Conservation (phyloP, 2,329 filamentous ascomycete genomes). For the Aspergillus sp. region DNA sequence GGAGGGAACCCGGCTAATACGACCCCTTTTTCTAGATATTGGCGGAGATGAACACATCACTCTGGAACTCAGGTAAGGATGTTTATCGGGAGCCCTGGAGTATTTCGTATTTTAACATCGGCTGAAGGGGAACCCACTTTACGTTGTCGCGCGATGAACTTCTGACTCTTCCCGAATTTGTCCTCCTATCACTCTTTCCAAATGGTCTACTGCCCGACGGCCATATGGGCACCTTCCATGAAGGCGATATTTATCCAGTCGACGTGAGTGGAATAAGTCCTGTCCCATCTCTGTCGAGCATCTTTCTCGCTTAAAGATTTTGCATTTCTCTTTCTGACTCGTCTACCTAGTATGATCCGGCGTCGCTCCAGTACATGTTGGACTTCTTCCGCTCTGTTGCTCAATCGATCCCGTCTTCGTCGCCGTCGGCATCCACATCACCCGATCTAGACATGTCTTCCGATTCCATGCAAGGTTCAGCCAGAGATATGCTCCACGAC, state of each 20-base stretch:
- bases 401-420: conserved; percentile 77
- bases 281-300: background rate
- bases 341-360: conserved; percentile 81
- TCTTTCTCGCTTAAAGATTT: conserved; percentile 7
- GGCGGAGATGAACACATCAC: conserved; percentile 91
- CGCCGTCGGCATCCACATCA: conserved; percentile 64
- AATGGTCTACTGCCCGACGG: conserved; percentile 98
- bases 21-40: conserved; percentile 57
- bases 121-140: conserved; percentile 79
- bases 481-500: conserved; percentile 77
- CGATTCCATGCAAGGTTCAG: conserved; percentile 69
- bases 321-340: background rate
- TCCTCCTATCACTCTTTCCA: conserved; percentile 93
- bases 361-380: conserved; percentile 97
- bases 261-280: conserved; percentile 65
- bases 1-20: conserved; percentile 13
- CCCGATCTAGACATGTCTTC: conserved; percentile 62
- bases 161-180: conserved; percentile 93
- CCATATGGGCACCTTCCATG: conserved; percentile 88
- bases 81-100: conserved; percentile 10
- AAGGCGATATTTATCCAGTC: conserved; percentile 92
- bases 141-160: conserved; percentile 93
- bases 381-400: conserved; percentile 97
- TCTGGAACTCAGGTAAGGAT: conserved; percentile 82
- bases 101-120: conserved; percentile 12